A percentile compares a stretch with the other conserved stretches of the same genome.
phyloP scores from a whole-genome alignment of 108 stramenopile species.

The Seminavis robusta region DNA sequence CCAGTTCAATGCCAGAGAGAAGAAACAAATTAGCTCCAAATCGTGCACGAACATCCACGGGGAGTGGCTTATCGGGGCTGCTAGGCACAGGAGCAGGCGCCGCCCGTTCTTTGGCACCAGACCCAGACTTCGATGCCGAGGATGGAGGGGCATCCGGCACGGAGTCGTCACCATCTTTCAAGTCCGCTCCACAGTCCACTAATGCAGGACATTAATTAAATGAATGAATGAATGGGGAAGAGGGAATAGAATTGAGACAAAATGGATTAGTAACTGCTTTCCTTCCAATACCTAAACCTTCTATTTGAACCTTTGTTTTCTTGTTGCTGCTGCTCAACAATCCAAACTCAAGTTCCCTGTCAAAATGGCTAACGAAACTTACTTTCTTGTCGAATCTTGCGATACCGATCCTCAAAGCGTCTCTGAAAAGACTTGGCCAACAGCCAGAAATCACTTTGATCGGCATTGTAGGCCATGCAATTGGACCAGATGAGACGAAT shows the following conservation, averaged over 20 bases:
- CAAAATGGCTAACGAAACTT: too few species aligned
- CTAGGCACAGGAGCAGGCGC: not conserved
- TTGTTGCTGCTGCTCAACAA: too few species aligned
- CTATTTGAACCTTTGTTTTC: too few species aligned
- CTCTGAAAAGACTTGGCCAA: conserved; percentile 72
- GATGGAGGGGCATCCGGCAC: not conserved
- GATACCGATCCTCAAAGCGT: conserved; percentile 86
- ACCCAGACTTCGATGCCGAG: conserved; percentile 6
- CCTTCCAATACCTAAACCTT: too few species aligned
- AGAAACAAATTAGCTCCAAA: conserved; percentile 82
- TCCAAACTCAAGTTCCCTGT: too few species aligned
- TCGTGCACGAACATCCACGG: conserved; percentile 73
- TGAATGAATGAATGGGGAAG: too few species aligned
- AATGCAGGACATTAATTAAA: too few species aligned
- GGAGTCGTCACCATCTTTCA: conserved; percentile 11
- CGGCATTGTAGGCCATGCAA: conserved; percentile 95
- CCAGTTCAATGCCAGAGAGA: conserved; percentile 83
- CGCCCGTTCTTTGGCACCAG: conserved; percentile 11
- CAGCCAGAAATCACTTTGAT: conserved; percentile 86
- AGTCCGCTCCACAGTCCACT: conserved; percentile 20
- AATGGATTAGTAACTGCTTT: too few species aligned
- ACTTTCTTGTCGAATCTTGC: conserved; percentile 70
- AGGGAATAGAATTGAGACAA: too few species aligned
- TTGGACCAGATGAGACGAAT: conserved; percentile 94
- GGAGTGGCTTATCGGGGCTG: conserved; percentile 10